These are phyloP conservation scores for Nitzschia inconspicua DNA, from an alignment of 108 stramenopile species.

Conservation along the genomic window DNA sequence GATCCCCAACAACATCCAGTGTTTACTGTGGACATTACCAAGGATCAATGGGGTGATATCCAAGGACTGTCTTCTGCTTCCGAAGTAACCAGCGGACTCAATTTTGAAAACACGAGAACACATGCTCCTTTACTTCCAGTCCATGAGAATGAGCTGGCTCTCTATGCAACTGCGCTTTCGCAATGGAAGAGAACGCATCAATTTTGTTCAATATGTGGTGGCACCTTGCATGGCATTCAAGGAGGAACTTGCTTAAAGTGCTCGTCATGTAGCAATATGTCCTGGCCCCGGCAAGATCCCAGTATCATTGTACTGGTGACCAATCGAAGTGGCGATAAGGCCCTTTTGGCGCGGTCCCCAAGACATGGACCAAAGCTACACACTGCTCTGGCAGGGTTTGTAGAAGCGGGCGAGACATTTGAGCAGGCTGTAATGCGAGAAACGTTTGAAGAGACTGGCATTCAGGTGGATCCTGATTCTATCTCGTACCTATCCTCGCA, in stretches of 20 bases:
- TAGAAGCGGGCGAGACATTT: conserved; percentile 85
- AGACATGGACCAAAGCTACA: conserved; percentile 67
- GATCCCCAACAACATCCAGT: conserved; percentile 17
- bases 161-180: conserved; percentile 66
- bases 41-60: background rate
- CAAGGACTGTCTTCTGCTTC: background rate
- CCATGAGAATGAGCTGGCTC: conserved; percentile 68
- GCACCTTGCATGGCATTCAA: conserved; percentile 29
- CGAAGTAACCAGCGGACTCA: conserved; percentile 3
- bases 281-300: conserved; percentile 83
- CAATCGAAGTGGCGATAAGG: conserved; percentile 38
- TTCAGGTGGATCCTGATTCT: conserved; percentile 38
- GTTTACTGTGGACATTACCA: conserved; percentile 44
- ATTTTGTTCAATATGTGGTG: conserved; percentile 63
- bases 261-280: conserved; percentile 30
- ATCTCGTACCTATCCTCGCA: conserved; percentile 66
- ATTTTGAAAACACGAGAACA: conserved; percentile 66
- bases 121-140: conserved; percentile 51
- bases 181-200: conserved; percentile 53
- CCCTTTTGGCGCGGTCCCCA: conserved; percentile 63
- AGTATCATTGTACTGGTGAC: conserved; percentile 69
- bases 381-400: conserved; percentile 81
- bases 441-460: conserved; percentile 73
- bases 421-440: conserved; percentile 73
- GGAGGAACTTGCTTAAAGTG: conserved; percentile 65